Percentiles rank a stretch among this genome's conserved stretches.
Evolutionary conservation across 768 basidiomycete genomes (phyloP).

Genomic region (Dacryopinax spathularia): DNA sequence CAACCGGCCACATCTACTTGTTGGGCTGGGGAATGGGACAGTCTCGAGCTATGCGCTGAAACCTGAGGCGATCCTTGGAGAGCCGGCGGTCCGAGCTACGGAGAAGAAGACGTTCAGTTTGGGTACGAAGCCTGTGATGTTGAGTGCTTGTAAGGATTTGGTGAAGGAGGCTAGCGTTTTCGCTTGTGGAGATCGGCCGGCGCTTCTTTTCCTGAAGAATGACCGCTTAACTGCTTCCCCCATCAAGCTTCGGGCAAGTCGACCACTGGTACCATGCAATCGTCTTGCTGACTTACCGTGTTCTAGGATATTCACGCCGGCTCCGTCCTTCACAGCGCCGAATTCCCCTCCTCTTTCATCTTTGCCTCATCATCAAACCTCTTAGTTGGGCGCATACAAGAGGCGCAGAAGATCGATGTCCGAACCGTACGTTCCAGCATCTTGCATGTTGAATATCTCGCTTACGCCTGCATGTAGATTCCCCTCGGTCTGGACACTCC

Average conservation of each 20-base stretch:
- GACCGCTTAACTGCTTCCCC: slow-evolving; percentile 53
- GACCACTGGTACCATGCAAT: background rate
- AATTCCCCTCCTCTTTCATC: slow-evolving; percentile 41
- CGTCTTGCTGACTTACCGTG: background rate
- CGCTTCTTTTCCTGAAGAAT: slow-evolving; percentile 53
- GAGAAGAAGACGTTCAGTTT: slow-evolving; percentile 49
- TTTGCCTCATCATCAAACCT: slow-evolving; percentile 42
- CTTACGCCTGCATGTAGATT: slow-evolving; percentile 32
- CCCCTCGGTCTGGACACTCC: slow-evolving; percentile 62
- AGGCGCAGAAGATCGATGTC: slow-evolving; percentile 68
- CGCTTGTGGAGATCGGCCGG: slow-evolving; percentile 55
- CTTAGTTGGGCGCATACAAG: slow-evolving; percentile 48
- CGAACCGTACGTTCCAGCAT: slow-evolving; percentile 42
- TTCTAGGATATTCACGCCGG: slow-evolving; percentile 41
- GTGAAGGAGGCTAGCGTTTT: slow-evolving; percentile 45
- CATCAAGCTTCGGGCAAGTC: slow-evolving; percentile 49
- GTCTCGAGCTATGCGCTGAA: slow-evolving; percentile 41
- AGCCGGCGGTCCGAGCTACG: background rate
- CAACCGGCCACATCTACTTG: slow-evolving; percentile 33
- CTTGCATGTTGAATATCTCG: background rate
- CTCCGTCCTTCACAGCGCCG: slow-evolving; percentile 34
- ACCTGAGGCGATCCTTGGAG: background rate
- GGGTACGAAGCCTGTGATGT: slow-evolving; percentile 49
- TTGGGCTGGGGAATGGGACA: slow-evolving; percentile 63
- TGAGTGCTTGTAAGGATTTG: slow-evolving; percentile 37